Conservation (phyloP, 441 rosid genomes). For the Syzygium syzygioides region DNA sequence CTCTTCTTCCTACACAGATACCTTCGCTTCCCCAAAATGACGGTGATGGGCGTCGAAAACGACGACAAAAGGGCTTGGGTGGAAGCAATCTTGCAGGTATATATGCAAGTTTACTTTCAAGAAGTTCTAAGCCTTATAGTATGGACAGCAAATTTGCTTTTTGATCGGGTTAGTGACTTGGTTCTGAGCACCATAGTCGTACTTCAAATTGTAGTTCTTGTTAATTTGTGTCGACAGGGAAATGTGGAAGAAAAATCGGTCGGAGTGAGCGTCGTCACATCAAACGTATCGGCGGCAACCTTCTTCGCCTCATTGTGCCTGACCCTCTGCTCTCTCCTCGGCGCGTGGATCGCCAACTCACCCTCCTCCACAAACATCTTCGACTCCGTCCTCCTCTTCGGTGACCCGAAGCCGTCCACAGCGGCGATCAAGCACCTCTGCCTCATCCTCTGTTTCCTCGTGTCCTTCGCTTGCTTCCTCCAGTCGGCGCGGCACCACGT, state of each 20-base stretch:
- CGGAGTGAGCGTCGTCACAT: neutral
- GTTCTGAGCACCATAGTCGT: neutral
- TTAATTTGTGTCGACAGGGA: neutral
- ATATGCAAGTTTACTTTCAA: neutral
- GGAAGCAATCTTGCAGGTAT: neutral
- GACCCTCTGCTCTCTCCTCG: conserved; percentile 6
- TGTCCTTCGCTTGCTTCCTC: conserved; percentile 6
- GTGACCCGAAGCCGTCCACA: neutral
- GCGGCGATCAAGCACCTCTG: neutral
- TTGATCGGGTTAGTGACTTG: too few species aligned
- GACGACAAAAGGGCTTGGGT: neutral
- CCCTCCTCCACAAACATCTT: neutral
- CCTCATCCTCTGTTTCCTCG: conserved; percentile 1
- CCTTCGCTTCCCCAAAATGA: neutral
- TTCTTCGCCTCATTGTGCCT: conserved; percentile 5
- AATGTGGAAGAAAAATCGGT: neutral
- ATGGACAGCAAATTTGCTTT: neutral
- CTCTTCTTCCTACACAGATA: neutral
- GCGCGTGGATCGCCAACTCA: neutral
- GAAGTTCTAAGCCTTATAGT: neutral
- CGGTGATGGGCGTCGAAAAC: neutral
- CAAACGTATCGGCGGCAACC: neutral
- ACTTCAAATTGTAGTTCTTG: neutral
- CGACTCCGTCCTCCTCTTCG: neutral
- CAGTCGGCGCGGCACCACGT: conserved; percentile 3